These are phyloP conservation scores for Pseudogymnoascus sp. DNA, from an alignment of 2,329 filamentous ascomycete genomes.

Conservation along the genomic window DNA sequence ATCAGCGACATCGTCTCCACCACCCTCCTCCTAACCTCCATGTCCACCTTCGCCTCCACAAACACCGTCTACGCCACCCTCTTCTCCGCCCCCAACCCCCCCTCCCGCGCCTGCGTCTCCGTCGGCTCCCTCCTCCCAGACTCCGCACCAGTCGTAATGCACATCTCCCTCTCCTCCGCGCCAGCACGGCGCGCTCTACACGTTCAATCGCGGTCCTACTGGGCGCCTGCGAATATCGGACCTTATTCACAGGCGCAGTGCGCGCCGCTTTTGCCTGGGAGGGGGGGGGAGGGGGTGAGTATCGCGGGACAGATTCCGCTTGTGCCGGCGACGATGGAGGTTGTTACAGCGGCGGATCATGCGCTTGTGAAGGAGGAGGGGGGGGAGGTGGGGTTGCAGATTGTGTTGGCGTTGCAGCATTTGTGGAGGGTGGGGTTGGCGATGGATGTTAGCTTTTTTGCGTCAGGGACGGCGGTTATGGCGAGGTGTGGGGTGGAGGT, in stretches of 20 bases:
- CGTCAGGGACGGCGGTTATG: constrained; percentile 57
- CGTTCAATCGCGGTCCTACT: constrained; percentile 90
- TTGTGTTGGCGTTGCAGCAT: constrained; percentile 74
- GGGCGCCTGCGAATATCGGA: constrained; percentile 96
- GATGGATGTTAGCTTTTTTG: constrained; percentile 49
- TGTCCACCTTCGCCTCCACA: not conserved
- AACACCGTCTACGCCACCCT: constrained; percentile 58
- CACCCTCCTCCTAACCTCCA: not conserved
- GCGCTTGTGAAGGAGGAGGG: not conserved
- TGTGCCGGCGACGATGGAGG: constrained; percentile 66
- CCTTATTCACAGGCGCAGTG: constrained; percentile 88
- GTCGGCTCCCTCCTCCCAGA: constrained; percentile 59
- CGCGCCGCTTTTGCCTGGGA: constrained; percentile 32
- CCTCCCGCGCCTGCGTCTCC: constrained; percentile 75
- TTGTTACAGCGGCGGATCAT: constrained; percentile 34
- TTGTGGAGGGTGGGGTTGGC: constrained; percentile 73
- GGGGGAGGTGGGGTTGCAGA: constrained; percentile 42
- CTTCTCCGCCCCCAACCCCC: constrained; percentile 73
- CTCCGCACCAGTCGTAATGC: constrained; percentile 52
- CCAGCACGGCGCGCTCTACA: constrained; percentile 57
- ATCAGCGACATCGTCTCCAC: constrained; percentile 42
- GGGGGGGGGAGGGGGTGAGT: constrained; percentile 37
- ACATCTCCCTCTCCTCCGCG: constrained; percentile 32
- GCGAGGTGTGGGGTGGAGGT: not conserved
- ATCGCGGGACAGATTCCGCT: constrained; percentile 91